Base-by-base conservation (phyloP, 192 early-diverging fungal species). In the Coemansia sp. region DNA sequence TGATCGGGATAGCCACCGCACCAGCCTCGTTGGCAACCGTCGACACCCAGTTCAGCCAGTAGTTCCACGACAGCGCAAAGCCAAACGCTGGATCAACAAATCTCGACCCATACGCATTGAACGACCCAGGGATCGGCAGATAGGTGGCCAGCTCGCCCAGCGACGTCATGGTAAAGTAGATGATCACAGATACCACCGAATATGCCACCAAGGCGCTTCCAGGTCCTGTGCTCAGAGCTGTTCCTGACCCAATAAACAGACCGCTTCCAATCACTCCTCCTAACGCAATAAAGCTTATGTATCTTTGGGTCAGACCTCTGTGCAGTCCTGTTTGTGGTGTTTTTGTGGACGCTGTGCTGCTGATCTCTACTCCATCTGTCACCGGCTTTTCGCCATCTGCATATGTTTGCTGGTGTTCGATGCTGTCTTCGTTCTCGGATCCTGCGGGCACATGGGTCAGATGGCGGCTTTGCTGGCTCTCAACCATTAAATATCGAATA, bases 101-200 rank as follows among this genome's bases (percentile, higher is more conserved):
- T 35, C 91, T 86, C 32, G 85, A 83, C 15, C 88, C 89, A 64
- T 90, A 89, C 22, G 86, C 87, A 51, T 88, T 91, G 66, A 94
- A 94, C 36, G 88, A 87, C 11, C 92, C 94, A 1, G 91, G 86
- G 7, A 91, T 84, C 2, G 93, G 90, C 64, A 95, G 85, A 51
- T 87, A 87, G 0, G 93, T 87, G 1, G 90, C 85, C 86, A 95
- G 89, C 76, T 95, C 93, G 63, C 91, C 92, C 65, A 95, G 78
- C 64, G 87, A 89, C 5, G 88, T 90, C 75, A 90, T 87, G 43
- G 88, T 82, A 70, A 86, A 90, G 51, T 82, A 90, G 9, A 88
- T 88, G 48, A 88, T 84, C n/a, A 76, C 74, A 2, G 87, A 88
- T 22, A 89, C 89, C 43, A 89, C 66, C 14, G 63, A 64, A 68